A percentile compares a stretch with the other conserved stretches of the same genome.
phyloP scores from a whole-genome alignment of 306 rosid genomes.

The Rosa persica region DNA sequence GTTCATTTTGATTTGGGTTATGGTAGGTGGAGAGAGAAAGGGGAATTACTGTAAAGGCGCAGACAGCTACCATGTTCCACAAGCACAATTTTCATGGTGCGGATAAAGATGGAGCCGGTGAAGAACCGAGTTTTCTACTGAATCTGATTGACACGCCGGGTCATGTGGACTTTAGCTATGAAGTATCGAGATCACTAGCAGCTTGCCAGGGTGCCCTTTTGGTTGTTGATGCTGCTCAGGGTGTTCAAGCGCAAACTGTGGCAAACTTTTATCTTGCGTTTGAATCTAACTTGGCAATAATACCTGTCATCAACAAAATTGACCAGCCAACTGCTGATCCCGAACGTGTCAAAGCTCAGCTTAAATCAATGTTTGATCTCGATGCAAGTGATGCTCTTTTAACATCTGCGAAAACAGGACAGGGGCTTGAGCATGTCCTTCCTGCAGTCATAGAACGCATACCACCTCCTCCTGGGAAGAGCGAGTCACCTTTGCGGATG shows the following conservation, averaged over 20 bases:
- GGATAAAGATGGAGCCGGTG: constrained; percentile 30
- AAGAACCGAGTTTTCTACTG: constrained; percentile 44
- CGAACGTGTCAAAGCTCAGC: constrained; percentile 75
- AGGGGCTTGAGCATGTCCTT: constrained; percentile 88
- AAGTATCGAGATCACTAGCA: constrained; percentile 87
- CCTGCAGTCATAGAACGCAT: constrained; percentile 82
- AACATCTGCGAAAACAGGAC: constrained; percentile 93
- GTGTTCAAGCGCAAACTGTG: constrained; percentile 94
- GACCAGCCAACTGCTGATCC: constrained; percentile 97
- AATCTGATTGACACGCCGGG: constrained; percentile 93
- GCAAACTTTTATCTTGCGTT: constrained; percentile 93
- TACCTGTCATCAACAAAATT: constrained; percentile 85
- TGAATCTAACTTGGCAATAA: constrained; percentile 67
- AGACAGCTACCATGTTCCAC: constrained; percentile 95
- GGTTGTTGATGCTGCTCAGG: constrained; percentile 94
- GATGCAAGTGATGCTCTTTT: constrained; percentile 74
- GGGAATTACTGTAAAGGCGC: constrained; percentile 95
- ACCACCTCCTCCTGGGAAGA: constrained; percentile 82
- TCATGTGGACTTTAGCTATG: constrained; percentile 91
- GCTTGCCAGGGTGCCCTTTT: constrained; percentile 96
- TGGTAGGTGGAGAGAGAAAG: constrained; percentile 89
- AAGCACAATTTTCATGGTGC: constrained; percentile 37
- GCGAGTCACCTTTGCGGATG: constrained; percentile 71
- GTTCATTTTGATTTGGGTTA: constrained; percentile 27
- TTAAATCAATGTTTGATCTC: constrained; percentile 87